Evolutionary conservation across 2,329 filamentous ascomycete genomes (phyloP), one percentile per base, ranked within the genome.

Genomic region (Penicillium expansum): DNA sequence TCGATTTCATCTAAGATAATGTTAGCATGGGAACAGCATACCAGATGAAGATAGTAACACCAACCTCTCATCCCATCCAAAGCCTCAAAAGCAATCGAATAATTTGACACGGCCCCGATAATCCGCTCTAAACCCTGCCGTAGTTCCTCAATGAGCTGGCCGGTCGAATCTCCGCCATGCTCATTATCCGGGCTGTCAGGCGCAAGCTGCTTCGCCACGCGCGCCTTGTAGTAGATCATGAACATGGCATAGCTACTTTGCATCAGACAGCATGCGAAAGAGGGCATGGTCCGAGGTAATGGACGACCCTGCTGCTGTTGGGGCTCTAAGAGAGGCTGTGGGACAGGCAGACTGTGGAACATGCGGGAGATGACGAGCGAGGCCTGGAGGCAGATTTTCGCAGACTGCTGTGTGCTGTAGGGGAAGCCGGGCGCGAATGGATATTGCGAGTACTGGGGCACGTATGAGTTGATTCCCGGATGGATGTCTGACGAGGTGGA

Each of bases 231-330:
- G 52, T 72, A 77, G 8, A 78, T 68, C 76, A 79, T 79, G 16
- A 79, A 64, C 68, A 79, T 71, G 5, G 76, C 76, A 56, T 79
- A 79, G 57, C 76, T 78, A 39, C 74, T 73, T 59, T 79, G 77
- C 76, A 79, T 78, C 8, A 77, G 68, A 57, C 77, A 79, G 64
- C 76, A 78, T 22, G 77, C 76, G 57, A 79, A 79, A 0, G 74
- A 76, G 0, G 77, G 77, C 76, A 79, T 78, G 2, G 76, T 78
- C 6, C 77, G 73, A 5, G 76, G 76, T 14, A 72, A 52, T 2
- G 52, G 22, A 11, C 50, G 52, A 13, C 38, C 41, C 11, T 44
- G 52, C 30, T 59, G 65, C 24, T 42, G 58, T 29, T 60, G 63
- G 33, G 53, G 57, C n/a, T 65, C 64, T 13, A 58, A 59, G 1